Evolutionary conservation across 768 basidiomycete genomes (phyloP).

Genomic region (Tulasnella sp.): DNA sequence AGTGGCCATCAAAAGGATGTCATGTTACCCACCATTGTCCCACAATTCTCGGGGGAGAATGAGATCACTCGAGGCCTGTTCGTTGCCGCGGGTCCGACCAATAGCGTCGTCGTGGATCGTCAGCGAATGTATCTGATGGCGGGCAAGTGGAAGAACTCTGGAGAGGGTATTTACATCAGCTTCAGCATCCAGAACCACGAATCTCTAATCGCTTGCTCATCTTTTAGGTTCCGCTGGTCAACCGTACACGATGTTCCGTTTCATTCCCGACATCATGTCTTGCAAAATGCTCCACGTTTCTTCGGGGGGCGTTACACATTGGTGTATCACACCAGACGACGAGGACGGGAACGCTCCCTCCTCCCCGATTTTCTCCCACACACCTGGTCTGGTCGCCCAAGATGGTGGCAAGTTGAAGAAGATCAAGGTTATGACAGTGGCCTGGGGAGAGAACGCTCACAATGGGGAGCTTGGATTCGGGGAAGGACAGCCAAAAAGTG

Average conservation of each 20-base stretch:
- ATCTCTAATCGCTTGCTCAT: not conserved
- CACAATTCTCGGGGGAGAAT: constrained; percentile 78
- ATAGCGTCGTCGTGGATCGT: constrained; percentile 76
- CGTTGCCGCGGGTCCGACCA: constrained; percentile 77
- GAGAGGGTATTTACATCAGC: constrained; percentile 58
- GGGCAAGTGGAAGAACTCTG: constrained; percentile 94
- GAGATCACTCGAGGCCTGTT: constrained; percentile 56
- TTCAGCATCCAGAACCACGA: not conserved
- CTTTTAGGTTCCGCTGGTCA: constrained; percentile 83
- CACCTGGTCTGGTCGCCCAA: not conserved
- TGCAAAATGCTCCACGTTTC: constrained; percentile 68
- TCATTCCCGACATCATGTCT: constrained; percentile 83
- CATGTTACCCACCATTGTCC: constrained; percentile 76
- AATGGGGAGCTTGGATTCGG: constrained; percentile 77
- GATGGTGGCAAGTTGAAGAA: not conserved
- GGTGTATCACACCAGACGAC: constrained; percentile 63
- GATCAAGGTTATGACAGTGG: constrained; percentile 25
- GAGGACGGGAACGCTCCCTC: constrained; percentile 52
- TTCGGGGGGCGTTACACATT: constrained; percentile 89
- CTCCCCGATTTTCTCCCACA: constrained; percentile 31
- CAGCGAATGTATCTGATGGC: constrained; percentile 87
- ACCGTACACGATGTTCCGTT: constrained; percentile 82
- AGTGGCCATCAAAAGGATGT: constrained; percentile 70
- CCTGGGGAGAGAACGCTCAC: constrained; percentile 38
- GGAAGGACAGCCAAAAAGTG: constrained; percentile 74